A percentile compares a stretch with the other conserved stretches of the same genome.
phyloP scores from a whole-genome alignment of 2,329 filamentous ascomycete species.

The Colletotrichum paranaense region DNA sequence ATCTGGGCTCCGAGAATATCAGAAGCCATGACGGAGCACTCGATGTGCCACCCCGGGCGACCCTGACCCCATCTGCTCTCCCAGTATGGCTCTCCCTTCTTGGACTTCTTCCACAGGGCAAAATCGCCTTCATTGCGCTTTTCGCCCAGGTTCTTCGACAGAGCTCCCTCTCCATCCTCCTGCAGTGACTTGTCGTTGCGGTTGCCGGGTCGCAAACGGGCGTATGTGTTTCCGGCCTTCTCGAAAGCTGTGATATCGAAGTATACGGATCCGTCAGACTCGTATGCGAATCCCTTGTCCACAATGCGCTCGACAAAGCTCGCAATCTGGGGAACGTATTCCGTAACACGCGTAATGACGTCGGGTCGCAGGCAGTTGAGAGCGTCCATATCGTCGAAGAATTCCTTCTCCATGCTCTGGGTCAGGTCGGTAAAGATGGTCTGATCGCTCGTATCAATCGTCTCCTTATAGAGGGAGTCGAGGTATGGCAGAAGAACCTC shows the following conservation, averaged over 20 bases:
- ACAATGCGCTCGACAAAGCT: conserved; percentile 86
- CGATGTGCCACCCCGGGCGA: conserved; percentile 95
- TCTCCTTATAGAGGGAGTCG: conserved; percentile 75
- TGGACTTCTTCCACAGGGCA: conserved; percentile 92
- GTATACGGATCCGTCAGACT: conserved; percentile 87
- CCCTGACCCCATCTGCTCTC: conserved; percentile 88
- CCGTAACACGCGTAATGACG: conserved; percentile 88
- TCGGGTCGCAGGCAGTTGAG: conserved; percentile 88
- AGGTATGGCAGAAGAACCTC: conserved; percentile 85
- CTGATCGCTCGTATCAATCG: conserved; percentile 70
- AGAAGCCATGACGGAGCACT: conserved; percentile 96
- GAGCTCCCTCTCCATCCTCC: conserved; percentile 89
- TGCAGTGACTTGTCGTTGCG: conserved; percentile 84
- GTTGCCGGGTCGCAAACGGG: conserved; percentile 86
- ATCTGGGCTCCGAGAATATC: conserved; percentile 86
- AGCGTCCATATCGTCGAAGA: conserved; percentile 87
- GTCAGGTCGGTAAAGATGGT: conserved; percentile 89
- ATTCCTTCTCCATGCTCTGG: conserved; percentile 85
- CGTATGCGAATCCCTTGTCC: conserved; percentile 87
- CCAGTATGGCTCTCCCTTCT: conserved; percentile 93
- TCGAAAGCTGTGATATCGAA: conserved; percentile 93
- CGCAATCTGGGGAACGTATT: conserved; percentile 90
- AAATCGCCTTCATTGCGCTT: conserved; percentile 89
- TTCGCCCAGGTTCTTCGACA: conserved; percentile 69
- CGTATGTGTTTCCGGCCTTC: conserved; percentile 84